Evolutionary conservation across 768 basidiomycete species (phyloP), one percentile per base, ranked within the genome.

Genomic region (Mycena filopes): DNA sequence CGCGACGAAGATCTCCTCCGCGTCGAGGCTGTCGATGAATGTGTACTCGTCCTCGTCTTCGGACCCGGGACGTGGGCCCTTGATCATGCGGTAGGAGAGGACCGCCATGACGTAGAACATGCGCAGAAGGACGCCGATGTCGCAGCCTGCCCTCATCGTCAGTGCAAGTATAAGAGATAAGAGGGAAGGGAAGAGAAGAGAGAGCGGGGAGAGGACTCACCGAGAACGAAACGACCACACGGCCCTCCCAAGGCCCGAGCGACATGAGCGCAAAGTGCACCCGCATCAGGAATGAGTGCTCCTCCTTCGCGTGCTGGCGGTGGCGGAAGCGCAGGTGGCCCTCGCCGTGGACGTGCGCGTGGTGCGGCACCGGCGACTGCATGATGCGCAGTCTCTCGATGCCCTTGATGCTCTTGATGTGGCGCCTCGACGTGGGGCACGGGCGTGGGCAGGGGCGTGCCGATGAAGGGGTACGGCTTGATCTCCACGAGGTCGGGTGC

Each of bases 241-340:
- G 83, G 55, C 92, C 92, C 77, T 95, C 93, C 92, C 93, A 94
- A n/a, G 87, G 87, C 15, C 92, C 91, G 18, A 95, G 86, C 10
- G 85, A 76, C 80, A 87, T 87, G 58, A 94, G 77, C 3, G 92
- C 89, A 58, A 77, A 78, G 71, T 89, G 86, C 66, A 94, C 78
- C 48, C 93, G 88, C 47, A 75, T 78, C 49, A 84, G 62, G 84
- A 92, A 92, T 33, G 83, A 78, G 23, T 70, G 69, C 53, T 73
- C 69, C 29, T 71, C 58, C 12, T 78, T 73, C 65, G 70, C 11
- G 38, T 41, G n/a, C n/a, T n/a, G n/a, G n/a, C n/a, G 75, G 61
- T 73, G 74, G 55, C 64, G 70, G 51, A 62, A 70, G 15, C 72
- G 71, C 38, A 72, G 62, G 60, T 70, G 71, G 28, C 57, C 70